Conservation (phyloP, 257 asterid genomes). For the Rhazya stricta region DNA sequence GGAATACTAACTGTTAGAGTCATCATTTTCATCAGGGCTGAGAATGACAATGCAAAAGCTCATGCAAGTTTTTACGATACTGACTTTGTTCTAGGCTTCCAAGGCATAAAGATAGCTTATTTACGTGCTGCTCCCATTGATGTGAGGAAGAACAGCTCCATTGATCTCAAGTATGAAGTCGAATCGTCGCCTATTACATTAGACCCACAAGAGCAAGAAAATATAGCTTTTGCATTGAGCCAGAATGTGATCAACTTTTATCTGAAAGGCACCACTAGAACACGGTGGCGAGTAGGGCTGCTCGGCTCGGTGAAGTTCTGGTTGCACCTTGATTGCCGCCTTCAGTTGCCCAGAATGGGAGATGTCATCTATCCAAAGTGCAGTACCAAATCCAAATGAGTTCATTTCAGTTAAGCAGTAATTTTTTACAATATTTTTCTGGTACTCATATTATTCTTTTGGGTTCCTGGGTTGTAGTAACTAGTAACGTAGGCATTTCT, state of each 20-base stretch:
- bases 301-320: slow-evolving; percentile 65
- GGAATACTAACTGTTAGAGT: slow-evolving; percentile 45
- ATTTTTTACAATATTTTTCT: neutral
- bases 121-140: slow-evolving; percentile 38
- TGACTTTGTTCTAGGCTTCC: slow-evolving; percentile 39
- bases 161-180: slow-evolving; percentile 34
- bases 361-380: slow-evolving; percentile 49
- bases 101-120: slow-evolving; percentile 38
- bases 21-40: slow-evolving; percentile 41
- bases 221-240: slow-evolving; percentile 29
- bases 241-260: slow-evolving; percentile 32
- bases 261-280: slow-evolving; percentile 53
- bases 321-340: slow-evolving; percentile 57
- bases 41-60: slow-evolving; percentile 55
- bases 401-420: neutral
- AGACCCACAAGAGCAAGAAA: slow-evolving; percentile 41
- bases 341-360: slow-evolving; percentile 40
- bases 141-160: slow-evolving; percentile 38
- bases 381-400: slow-evolving; percentile 43
- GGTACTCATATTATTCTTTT: neutral
- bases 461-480: neutral
- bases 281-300: slow-evolving; percentile 64
- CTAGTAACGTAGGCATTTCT: neutral
- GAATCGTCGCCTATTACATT: slow-evolving; percentile 62
- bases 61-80: slow-evolving; percentile 46